Percentiles rank a stretch among this genome's conserved stretches.
phyloP scores from a whole-genome alignment of 2,329 filamentous ascomycete genomes.

The Clonostachys rhizophaga region DNA sequence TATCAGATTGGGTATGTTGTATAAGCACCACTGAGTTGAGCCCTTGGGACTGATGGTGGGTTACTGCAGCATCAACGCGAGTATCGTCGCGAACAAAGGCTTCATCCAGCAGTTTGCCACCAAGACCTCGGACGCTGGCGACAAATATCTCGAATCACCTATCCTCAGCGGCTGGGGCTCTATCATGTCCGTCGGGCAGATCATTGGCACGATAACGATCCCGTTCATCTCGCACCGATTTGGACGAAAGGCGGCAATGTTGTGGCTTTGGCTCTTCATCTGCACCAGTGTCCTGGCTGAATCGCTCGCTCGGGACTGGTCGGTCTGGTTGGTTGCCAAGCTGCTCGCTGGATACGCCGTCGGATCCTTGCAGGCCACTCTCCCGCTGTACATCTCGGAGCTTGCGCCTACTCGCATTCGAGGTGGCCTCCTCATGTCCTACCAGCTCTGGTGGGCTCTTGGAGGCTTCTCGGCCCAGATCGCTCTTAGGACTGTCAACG shows the following conservation, averaged over 20 bases:
- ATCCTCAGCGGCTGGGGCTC: slow-evolving; percentile 30
- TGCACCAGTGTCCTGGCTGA: slow-evolving; percentile 28
- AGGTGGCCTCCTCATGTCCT: slow-evolving; percentile 30
- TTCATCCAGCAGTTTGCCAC: slow-evolving; percentile 26
- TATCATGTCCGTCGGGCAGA: slow-evolving; percentile 31
- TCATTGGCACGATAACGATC: slow-evolving; percentile 26
- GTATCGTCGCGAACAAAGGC: slow-evolving; percentile 28
- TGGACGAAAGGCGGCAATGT: slow-evolving; percentile 23
- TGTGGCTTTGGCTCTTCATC: slow-evolving; percentile 20
- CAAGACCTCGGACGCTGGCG: slow-evolving; percentile 13
- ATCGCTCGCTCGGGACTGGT: slow-evolving; percentile 25
- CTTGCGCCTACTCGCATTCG: slow-evolving; percentile 31
- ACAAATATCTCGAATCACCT: slow-evolving; percentile 21
- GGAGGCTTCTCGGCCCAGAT: slow-evolving; percentile 35
- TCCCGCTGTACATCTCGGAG: slow-evolving; percentile 34
- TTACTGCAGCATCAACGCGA: slow-evolving; percentile 20
- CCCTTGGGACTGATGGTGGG: too few species aligned
- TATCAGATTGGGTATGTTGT: slow-evolving; percentile 17
- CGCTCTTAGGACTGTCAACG: slow-evolving; percentile 27
- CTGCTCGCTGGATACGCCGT: slow-evolving; percentile 28
- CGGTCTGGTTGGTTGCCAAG: slow-evolving; percentile 31
- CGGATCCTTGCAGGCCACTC: slow-evolving; percentile 32
- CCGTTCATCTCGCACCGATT: slow-evolving; percentile 15
- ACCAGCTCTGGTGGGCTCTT: slow-evolving; percentile 36
- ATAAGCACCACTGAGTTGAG: too few species aligned